Percentiles rank a stretch among this genome's conserved stretches.
These are phyloP conservation scores for Scheffersomyces cryptocercus DNA, from an alignment of 1,139 yeast species.

Conservation along the genomic window DNA sequence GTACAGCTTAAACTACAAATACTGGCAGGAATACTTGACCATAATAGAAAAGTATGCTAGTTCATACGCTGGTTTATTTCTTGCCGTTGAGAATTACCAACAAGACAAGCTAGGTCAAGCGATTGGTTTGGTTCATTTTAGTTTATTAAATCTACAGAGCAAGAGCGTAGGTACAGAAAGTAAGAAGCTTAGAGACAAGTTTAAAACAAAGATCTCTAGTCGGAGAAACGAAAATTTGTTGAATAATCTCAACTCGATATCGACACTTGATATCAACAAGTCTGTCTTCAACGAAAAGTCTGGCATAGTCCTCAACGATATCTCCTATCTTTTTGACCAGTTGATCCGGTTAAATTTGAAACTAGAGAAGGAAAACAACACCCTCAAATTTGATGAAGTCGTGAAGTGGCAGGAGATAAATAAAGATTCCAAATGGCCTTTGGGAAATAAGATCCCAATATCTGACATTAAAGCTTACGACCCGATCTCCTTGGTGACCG, in stretches of 20 bases:
- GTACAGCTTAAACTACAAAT: constrained; percentile 16
- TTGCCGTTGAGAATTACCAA: constrained; percentile 45
- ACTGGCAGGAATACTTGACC: constrained; percentile 37
- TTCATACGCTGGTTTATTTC: constrained; percentile 46
- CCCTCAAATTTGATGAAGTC: constrained; percentile 39
- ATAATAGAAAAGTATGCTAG: constrained; percentile 36
- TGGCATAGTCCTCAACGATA: constrained; percentile 40
- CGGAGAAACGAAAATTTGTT: constrained; percentile 35
- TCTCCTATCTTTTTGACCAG: constrained; percentile 40
- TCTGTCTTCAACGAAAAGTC: constrained; percentile 36
- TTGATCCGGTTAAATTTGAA: constrained; percentile 38
- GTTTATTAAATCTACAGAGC: constrained; percentile 41
- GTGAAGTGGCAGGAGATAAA: constrained; percentile 38
- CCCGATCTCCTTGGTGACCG: constrained; percentile 4
- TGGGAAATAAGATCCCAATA: constrained; percentile 42
- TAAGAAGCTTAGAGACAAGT: constrained; percentile 17
- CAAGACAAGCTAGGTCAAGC: constrained; percentile 44
- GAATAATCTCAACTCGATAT: constrained; percentile 35
- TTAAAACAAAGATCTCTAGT: constrained; percentile 27
- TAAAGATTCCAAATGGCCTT: constrained; percentile 48
- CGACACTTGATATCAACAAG: constrained; percentile 37
- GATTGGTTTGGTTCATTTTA: constrained; percentile 41
- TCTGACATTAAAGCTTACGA: constrained; percentile 8
- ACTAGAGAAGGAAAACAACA: constrained; percentile 45
- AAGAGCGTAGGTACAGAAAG: constrained; percentile 18